Evolutionary conservation across 352 stramenopile species (phyloP), one percentile per base, ranked within the genome.

Genomic region (Globisporangium carolinianum): DNA sequence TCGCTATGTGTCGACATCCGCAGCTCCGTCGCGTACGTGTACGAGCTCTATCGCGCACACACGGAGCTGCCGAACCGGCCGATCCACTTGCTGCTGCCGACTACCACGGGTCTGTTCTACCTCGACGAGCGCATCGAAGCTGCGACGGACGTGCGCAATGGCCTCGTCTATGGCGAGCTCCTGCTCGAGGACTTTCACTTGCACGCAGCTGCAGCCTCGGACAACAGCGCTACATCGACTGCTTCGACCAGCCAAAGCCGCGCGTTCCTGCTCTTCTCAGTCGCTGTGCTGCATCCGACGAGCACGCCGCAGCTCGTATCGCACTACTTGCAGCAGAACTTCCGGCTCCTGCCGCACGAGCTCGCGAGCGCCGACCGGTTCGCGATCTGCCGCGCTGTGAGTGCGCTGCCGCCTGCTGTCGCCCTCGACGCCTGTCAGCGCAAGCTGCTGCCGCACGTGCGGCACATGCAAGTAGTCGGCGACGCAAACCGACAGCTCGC

Each of bases 251-350:
- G 17, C 47, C 43, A 60, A 32, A 32, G 24, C 49, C 59, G 63
- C 17, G 72, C 87, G 58, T 91, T 83, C 60, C 65, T 91, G 61
- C 62, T 93, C 18, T 83, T 91, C 46, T 76, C 75, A 3, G 77
- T 91, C 43, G 76, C 83, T 11, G 72, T 87, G 11, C 66, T 93
- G 4, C 75, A 79, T 38, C 59, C 70, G 14, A 66, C 62, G 47
- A 86, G 56, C 48, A 91, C 83, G 0, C 75, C 80, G 5, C 66
- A 73, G 49, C 73, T 93, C 45, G 54, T 93, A 24, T 51, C 64
- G 6, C 76, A 90, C 52, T 91, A 90, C 49, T 56, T 93, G 36
- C 62, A 76, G 55, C 79, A 91, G 43, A 93, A 93, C 48, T 91
- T 91, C 53, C 67, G 71, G 56, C 68, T 89, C 45, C 32, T 59